Conservation (phyloP, 352 stramenopile genomes). For the Phytophthora pseudosyringae region DNA sequence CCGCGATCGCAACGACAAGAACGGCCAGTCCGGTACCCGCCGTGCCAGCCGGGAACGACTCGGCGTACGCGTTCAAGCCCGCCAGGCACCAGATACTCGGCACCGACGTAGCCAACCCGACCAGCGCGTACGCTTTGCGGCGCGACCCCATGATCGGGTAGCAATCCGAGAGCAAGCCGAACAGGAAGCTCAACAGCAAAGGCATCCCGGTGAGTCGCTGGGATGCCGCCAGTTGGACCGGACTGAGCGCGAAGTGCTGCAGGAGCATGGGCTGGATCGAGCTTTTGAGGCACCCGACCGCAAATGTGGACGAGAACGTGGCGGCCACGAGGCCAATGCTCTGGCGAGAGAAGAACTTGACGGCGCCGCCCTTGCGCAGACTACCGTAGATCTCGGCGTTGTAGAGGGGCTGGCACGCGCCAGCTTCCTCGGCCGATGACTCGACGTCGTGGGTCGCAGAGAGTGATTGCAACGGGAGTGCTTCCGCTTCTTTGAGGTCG, state of each 20-base stretch:
- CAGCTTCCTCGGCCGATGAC: slow-evolving; percentile 14
- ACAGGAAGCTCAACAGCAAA: slow-evolving; percentile 75
- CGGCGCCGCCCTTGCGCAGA: slow-evolving; percentile 47
- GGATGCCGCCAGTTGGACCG: slow-evolving; percentile 24
- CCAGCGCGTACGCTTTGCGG: slow-evolving; percentile 78
- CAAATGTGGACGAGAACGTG: slow-evolving; percentile 50
- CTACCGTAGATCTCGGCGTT: slow-evolving; percentile 63
- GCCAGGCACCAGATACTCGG: slow-evolving; percentile 42
- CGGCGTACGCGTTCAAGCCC: slow-evolving; percentile 29
- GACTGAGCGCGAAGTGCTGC: slow-evolving; percentile 35
- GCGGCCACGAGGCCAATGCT: slow-evolving; percentile 47
- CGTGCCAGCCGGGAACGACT: slow-evolving; percentile 14
- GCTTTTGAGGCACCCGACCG: slow-evolving; percentile 33
- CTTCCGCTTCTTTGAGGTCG: slow-evolving; percentile 19
- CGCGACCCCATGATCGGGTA: slow-evolving; percentile 82
- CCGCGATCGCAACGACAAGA: slow-evolving; percentile 31
- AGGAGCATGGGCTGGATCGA: slow-evolving; percentile 37
- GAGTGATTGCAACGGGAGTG: neutral
- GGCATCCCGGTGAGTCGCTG: slow-evolving; percentile 59
- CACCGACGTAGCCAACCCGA: slow-evolving; percentile 49
- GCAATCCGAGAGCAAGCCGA: slow-evolving; percentile 80
- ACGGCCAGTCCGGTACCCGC: slow-evolving; percentile 20
- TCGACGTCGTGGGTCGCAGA: slow-evolving; percentile 14
- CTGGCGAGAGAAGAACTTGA: slow-evolving; percentile 46
- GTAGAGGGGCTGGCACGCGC: slow-evolving; percentile 46